These are phyloP conservation scores for Ramalina intermedia DNA, from an alignment of 495 filamentous ascomycete genomes.

Conservation along the genomic window DNA sequence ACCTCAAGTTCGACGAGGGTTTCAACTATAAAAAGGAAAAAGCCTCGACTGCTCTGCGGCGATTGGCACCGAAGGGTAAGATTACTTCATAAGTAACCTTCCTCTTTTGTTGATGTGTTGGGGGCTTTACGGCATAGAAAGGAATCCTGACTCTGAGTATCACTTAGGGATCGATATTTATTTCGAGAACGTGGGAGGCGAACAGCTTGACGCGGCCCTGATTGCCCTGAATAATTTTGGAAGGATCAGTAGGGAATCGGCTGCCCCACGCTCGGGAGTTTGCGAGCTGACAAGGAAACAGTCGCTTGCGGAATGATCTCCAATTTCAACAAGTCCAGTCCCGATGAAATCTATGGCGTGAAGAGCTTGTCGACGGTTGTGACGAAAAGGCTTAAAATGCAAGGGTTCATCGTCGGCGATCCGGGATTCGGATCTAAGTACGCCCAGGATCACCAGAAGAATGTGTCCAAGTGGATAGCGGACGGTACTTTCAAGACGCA, in stretches of 20 bases:
- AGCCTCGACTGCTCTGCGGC: slow-evolving; percentile 49
- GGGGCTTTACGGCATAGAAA: too few relatives aligned
- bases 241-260: slow-evolving; percentile 48
- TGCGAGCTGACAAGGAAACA: slow-evolving; percentile 7
- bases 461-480: slow-evolving; percentile 68
- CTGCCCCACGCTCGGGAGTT: slow-evolving; percentile 5
- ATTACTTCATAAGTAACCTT: too few relatives aligned
- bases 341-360: slow-evolving; percentile 48
- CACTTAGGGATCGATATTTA: slow-evolving; percentile 62
- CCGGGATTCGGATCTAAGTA: slow-evolving; percentile 56
- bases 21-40: slow-evolving; percentile 72
- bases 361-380: slow-evolving; percentile 47
- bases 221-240: slow-evolving; percentile 54
- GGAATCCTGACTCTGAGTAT: too few relatives aligned
- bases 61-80: slow-evolving; percentile 59
- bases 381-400: slow-evolving; percentile 42
- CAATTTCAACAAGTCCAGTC: slow-evolving; percentile 52
- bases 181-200: slow-evolving; percentile 89
- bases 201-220: slow-evolving; percentile 68
- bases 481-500: slow-evolving; percentile 69
- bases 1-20: slow-evolving; percentile 52
- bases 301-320: slow-evolving; percentile 58
- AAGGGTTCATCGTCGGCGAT: slow-evolving; percentile 68
- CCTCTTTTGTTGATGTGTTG: too few relatives aligned
- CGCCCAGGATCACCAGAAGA: slow-evolving; percentile 62